These are phyloP conservation scores for Rubus parviflorus DNA, from an alignment of 306 rosid species.

Conservation along the genomic window DNA sequence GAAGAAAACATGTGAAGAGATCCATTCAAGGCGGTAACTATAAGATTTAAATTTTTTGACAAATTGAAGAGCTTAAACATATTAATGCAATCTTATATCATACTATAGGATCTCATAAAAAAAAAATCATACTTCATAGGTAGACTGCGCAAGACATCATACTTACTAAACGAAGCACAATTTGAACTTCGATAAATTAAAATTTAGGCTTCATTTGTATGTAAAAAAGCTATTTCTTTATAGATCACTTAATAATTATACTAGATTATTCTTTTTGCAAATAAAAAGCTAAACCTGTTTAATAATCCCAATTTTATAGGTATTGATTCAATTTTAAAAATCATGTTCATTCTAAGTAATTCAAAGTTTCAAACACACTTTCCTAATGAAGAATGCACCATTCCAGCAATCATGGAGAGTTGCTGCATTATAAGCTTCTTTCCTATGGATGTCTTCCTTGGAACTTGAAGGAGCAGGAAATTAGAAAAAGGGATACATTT, in stretches of 20 bases:
- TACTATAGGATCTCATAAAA: not conserved
- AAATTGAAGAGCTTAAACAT: not conserved
- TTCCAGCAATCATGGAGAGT: not conserved
- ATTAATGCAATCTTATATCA: not conserved
- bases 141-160: not conserved
- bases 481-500: not conserved
- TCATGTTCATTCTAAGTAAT: not conserved
- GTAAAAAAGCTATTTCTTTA: not conserved
- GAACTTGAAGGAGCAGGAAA: not conserved
- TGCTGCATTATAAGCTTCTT: not conserved
- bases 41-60: not conserved
- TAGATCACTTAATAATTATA: not conserved
- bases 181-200: not conserved
- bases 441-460: not conserved
- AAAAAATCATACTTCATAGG: not conserved
- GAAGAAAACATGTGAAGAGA: constrained; percentile 47
- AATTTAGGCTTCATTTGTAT: not conserved
- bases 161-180: not conserved
- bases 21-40: not conserved
- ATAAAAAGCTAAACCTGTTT: not conserved
- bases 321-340: not conserved
- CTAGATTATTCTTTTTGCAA: not conserved
- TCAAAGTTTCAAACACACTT: not conserved
- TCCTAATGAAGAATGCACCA: not conserved
- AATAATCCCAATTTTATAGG: not conserved